Percentiles rank a stretch among this genome's conserved stretches.
phyloP scores from a whole-genome alignment of 257 asterid genomes.

The Rhazya stricta region DNA sequence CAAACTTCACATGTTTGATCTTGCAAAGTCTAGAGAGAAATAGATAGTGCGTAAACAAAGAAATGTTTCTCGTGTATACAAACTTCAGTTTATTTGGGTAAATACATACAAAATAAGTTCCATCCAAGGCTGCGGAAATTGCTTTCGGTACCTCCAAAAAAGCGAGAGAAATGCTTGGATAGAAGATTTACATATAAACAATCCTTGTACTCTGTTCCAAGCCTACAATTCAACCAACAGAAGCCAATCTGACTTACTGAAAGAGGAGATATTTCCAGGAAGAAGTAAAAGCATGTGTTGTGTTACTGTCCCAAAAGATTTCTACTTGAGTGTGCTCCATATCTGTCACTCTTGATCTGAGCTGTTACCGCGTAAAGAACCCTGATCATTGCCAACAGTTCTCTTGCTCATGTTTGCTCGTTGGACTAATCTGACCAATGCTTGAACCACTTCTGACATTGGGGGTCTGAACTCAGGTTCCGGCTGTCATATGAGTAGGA shows the following conservation, averaged over 20 bases:
- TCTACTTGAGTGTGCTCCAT: not conserved
- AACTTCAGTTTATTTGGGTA: not conserved
- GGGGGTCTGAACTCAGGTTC: conserved; percentile 99
- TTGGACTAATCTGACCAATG: conserved; percentile 86
- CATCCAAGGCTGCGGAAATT: not conserved
- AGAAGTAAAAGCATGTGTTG: not conserved
- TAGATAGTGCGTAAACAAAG: not conserved
- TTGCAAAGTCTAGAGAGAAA: not conserved
- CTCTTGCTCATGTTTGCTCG: conserved; percentile 98
- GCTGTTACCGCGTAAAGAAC: conserved; percentile 34
- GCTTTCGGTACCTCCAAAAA: not conserved
- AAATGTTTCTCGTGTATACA: not conserved
- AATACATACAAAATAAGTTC: conserved; percentile 19
- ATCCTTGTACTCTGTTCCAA: not conserved
- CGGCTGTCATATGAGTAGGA: conserved; percentile 43
- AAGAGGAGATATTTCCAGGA: not conserved
- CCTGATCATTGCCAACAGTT: conserved; percentile 72
- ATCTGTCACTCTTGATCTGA: conserved; percentile 28
- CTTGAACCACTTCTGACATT: conserved; percentile 93
- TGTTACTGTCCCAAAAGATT: not conserved
- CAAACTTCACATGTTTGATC: too few species aligned
- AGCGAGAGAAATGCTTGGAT: not conserved
- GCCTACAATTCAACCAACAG: conserved; percentile 4
- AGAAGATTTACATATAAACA: conserved; percentile 5
- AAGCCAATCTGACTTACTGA: not conserved